Conservation (phyloP, 106 monocot genomes). For the Dioscorea zingiberensis region DNA sequence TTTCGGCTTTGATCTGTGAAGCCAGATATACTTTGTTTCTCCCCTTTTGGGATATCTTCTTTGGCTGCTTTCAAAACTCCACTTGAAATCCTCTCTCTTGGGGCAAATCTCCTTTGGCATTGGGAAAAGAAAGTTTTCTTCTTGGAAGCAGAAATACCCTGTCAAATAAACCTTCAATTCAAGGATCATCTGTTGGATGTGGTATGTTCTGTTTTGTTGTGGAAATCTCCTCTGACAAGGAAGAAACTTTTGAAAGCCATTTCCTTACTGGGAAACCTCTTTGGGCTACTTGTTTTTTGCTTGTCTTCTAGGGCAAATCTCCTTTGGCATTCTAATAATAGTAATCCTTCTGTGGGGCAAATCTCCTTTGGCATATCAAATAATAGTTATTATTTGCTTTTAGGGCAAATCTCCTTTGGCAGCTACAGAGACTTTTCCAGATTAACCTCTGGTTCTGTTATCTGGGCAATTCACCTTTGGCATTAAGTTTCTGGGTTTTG, state of each 20-base stretch:
- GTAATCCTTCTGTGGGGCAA: slow-evolving; percentile 4
- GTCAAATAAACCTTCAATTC: neutral
- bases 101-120: slow-evolving; percentile 51
- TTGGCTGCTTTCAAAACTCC: slow-evolving; percentile 9
- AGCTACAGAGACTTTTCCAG: slow-evolving; percentile 18
- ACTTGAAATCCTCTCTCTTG: neutral
- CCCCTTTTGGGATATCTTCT: slow-evolving; percentile 18
- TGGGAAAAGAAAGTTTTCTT: slow-evolving; percentile 1
- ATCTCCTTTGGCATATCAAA: slow-evolving; percentile 13
- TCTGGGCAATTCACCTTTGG: slow-evolving; percentile 43
- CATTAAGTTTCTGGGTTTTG: slow-evolving; percentile 19
- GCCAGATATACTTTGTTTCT: neutral
- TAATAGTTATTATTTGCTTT: slow-evolving; percentile 5
- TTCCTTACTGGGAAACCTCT: slow-evolving; percentile 22
- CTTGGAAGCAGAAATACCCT: neutral
- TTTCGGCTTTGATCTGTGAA: no score
- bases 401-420: slow-evolving; percentile 43
- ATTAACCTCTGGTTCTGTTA: slow-evolving; percentile 10
- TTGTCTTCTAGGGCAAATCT: slow-evolving; percentile 11
- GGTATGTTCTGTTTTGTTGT: slow-evolving; percentile 22
- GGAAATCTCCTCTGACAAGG: slow-evolving; percentile 80
- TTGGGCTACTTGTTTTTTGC: slow-evolving; percentile 2
- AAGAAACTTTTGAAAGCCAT: slow-evolving; percentile 19
- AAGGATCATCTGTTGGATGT: neutral
- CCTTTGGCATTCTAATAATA: slow-evolving; percentile 22